Evolutionary conservation across 2,329 filamentous ascomycete genomes (phyloP), one percentile per base, ranked within the genome.

Genomic region (Phaeosphaeriaceae sp.): DNA sequence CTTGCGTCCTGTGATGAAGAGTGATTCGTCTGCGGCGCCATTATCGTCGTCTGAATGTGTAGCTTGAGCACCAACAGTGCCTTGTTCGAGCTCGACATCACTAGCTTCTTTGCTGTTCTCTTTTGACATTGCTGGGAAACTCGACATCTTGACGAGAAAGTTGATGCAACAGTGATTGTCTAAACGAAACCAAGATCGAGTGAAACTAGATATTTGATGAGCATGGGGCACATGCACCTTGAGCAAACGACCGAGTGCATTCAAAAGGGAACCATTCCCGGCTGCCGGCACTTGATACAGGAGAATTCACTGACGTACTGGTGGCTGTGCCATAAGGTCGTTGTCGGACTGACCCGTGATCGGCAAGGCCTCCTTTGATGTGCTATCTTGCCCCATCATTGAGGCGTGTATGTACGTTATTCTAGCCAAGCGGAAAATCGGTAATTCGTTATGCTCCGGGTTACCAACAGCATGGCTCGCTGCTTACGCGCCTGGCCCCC

Each of bases 1-100:
- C 21, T 54, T 54, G 31, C 40, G 21, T 20, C 53, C 53, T n/a
- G 53, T 49, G 19, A 45, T 54, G 36, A 49, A 54, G 17, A 20
- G 20, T 10, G 53, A 54, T 21, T 54, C 36, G 40, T 40, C 13
- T 20, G 46, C 7, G 10, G 22, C 36, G 36, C 24, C 24, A 20
- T 11, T 24, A 11, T 49, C 52, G 19, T 21, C 45, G 40, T 31
- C n/a, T n/a, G 36, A 7, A 3, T 45, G 40, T 11, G 46, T 21
- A 19, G 42, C 19, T 45, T 15, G 31, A 36, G 42, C 15, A 45
- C 42, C 9, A 3, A 22, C 19, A 45, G 7, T 19, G 21, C 42
- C 42, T 17, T 45, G 19, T 45, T 45, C 42, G 6, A 45, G 42
- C 19, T 45, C 21, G 42, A 45, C 19, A 7, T 45, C 21, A 17